Evolutionary conservation across 352 stramenopile species (phyloP).

Genomic region (Thraustochytrium sp.): DNA sequence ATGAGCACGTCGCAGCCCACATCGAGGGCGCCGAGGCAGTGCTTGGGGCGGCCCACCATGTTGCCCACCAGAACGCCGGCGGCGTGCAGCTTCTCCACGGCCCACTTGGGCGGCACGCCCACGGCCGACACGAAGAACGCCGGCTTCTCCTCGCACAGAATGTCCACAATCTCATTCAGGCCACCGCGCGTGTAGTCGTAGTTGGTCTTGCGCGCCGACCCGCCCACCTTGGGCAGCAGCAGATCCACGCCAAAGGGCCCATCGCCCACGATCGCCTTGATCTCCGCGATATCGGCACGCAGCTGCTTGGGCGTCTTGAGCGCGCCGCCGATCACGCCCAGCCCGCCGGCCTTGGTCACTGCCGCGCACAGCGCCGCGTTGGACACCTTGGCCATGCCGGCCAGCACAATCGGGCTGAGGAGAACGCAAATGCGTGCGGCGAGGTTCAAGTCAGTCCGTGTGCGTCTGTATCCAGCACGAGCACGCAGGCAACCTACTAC

Average conservation of each 20-base stretch:
- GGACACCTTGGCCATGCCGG: conserved; percentile 17
- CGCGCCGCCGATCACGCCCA: conserved; percentile 10
- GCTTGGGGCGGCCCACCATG: conserved; percentile 35
- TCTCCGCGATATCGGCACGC: background rate
- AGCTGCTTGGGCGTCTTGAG: conserved; percentile 8
- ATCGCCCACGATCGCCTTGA: background rate
- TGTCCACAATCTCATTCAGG: conserved; percentile 23
- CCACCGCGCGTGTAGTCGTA: conserved; percentile 2
- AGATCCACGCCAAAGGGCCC: conserved; percentile 14
- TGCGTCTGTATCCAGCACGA: background rate
- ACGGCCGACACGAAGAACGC: conserved; percentile 9
- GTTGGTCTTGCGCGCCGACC: background rate
- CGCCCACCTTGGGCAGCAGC: conserved; percentile 21
- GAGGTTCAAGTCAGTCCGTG: background rate
- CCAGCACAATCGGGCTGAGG: conserved; percentile 24
- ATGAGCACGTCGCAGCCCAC: conserved; percentile 22
- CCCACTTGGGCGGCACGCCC: background rate
- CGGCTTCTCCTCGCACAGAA: background rate
- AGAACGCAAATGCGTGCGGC: background rate
- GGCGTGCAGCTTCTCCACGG: conserved; percentile 10
- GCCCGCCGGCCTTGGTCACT: conserved; percentile 11
- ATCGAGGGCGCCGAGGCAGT: conserved; percentile 1
- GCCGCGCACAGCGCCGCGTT: background rate
- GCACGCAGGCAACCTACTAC: background rate
- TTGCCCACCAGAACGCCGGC: conserved; percentile 3